These are phyloP conservation scores for Volvox reticuliferus DNA, from an alignment of 139 green algal species.

Conservation along the genomic window DNA sequence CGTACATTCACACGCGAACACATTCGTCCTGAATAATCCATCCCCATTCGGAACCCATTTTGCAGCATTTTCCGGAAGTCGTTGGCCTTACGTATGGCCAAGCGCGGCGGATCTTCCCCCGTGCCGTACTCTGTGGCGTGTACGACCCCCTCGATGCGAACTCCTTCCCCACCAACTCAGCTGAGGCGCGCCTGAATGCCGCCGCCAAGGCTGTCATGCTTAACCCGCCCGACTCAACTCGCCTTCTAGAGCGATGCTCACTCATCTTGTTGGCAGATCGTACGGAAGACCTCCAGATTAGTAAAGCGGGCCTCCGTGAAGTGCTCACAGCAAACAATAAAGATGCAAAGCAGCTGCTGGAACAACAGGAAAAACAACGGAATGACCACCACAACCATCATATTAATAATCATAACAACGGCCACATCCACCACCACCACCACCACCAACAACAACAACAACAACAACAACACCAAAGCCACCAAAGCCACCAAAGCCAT, in stretches of 20 bases:
- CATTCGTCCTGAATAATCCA: too few relatives aligned
- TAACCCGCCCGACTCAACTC: constrained; percentile 42
- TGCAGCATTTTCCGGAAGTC: not conserved
- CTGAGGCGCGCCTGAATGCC: constrained; percentile 24
- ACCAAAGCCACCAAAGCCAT: not conserved
- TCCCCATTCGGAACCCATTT: too few relatives aligned
- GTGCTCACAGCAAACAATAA: not conserved
- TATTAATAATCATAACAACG: not conserved
- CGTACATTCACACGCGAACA: too few relatives aligned
- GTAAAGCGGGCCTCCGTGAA: not conserved
- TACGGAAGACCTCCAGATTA: not conserved
- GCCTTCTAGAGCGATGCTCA: constrained; percentile 22
- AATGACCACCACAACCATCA: not conserved
- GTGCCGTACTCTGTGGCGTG: constrained; percentile 44
- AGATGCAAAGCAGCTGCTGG: too few relatives aligned
- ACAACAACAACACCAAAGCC: not conserved
- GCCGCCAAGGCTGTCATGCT: constrained; percentile 30
- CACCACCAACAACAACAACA: not conserved
- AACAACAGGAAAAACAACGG: not conserved
- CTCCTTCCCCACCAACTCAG: not conserved
- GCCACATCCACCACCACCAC: not conserved
- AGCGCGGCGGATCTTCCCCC: constrained; percentile 34
- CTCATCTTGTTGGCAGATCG: constrained; percentile 48
- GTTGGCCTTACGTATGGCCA: constrained; percentile 45
- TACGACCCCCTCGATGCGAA: not conserved